Evolutionary conservation across 2,329 filamentous ascomycete species (phyloP), one percentile per base, ranked within the genome.

Genomic region (Pseudogymnoascus sp.): DNA sequence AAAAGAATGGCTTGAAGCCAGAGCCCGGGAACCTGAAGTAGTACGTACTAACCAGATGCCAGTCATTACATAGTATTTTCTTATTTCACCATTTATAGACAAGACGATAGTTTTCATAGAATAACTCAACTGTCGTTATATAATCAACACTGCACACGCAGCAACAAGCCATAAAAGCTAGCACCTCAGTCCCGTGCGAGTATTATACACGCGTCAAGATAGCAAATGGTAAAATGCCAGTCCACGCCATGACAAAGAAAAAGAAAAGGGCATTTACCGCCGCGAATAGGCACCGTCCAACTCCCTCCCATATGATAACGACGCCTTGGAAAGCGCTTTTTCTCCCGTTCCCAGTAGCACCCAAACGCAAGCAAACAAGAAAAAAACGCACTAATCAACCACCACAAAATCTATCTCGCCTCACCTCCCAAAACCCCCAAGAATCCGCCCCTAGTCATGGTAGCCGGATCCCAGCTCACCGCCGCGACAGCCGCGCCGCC

Each of bases 141-240:
- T 57, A 57, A 57, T 34, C 48, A 57, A 13, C 51, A 57, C 28
- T 57, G 51, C 51, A 57, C 51, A 57, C 51, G 51, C 51, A 57
- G 25, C 10, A 34, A 21, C 51, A 57, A 57, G 51, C 51, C 28
- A 57, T 57, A 57, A 57, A 45, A 57, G 48, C 51, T 14, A 57
- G 28, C 28, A 34, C 28, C 3, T 6, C 16, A 25, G n/a, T 19
- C 16, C 51, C 11, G 28, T 57, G 28, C 28, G 51, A 54, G 51
- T 57, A 57, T 36, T 34, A 57, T 57, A 57, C 51, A 57, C 51
- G 28, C 51, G 51, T 57, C 51, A 57, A 57, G 51, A 34, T 14
- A 57, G 51, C 51, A 57, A 57, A 14, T n/a, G 10, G 16, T n/a
- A 57, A 57, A 57, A 19, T 57, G 25, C 48, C 48, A 57, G 14